A percentile compares a stretch with the other conserved stretches of the same genome.
These are phyloP conservation scores for Orbilia blumenaviensis DNA, from an alignment of 2,329 filamentous ascomycete species.

Conservation along the genomic window DNA sequence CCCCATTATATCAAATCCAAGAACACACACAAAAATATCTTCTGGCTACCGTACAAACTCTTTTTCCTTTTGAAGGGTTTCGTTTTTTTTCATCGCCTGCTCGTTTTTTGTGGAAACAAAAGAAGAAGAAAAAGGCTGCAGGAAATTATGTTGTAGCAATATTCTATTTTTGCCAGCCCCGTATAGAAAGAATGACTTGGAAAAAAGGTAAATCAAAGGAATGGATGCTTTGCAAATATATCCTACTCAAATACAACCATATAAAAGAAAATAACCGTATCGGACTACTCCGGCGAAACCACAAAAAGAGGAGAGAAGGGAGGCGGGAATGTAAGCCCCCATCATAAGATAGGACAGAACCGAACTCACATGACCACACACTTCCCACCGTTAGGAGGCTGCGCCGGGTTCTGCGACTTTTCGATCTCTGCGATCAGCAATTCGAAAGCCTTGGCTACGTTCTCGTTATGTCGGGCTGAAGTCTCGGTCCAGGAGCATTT, in stretches of 20 bases:
- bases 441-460: conserved; percentile 91
- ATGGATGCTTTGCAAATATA: background rate
- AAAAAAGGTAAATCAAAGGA: background rate
- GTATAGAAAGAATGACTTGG: background rate
- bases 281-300: background rate
- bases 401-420: conserved; percentile 87
- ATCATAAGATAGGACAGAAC: background rate
- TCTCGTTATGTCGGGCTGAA: conserved; percentile 91
- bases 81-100: background rate
- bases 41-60: background rate
- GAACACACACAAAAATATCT: background rate
- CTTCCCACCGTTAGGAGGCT: conserved; percentile 81
- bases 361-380: conserved; percentile 80
- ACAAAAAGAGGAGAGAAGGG: no score
- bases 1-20: background rate
- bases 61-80: background rate
- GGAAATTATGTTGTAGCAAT: background rate
- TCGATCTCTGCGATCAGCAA: conserved; percentile 94
- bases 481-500: conserved; percentile 95
- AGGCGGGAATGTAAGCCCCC: no score
- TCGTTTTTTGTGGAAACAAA: no score
- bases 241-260: conserved; percentile 6
- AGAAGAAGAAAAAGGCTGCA: background rate
- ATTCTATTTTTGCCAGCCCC: background rate
- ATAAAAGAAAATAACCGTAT: background rate